Evolutionary conservation across 148 eudicot genomes (phyloP), one percentile per base, ranked within the genome.

Genomic region (Amaranthus palmeri): DNA sequence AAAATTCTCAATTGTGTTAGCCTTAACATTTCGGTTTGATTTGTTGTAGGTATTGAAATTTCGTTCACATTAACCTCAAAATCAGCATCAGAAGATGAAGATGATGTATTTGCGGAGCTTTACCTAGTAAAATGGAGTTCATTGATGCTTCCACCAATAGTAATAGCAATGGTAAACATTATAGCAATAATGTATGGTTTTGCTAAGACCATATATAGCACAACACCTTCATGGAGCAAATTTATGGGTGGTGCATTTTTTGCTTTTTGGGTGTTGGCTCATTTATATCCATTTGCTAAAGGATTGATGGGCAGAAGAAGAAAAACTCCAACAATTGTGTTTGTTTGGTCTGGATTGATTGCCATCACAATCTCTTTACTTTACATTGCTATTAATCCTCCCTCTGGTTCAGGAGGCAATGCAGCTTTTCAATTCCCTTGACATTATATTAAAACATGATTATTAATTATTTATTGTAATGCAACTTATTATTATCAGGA

Each of bases 81-180:
- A 65, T 84, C 98, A 3, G 83, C 83, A 0, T 77, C 81, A 41
- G 98, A 92, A 3, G 96, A 88, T 36, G 82, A 79, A 11, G 96
- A 90, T 0, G 98, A 92, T 11, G 68, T 77, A 0, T 92, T 71
- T 44, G 93, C 96, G 0, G 98, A 92, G 3, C 67, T 92, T 3
- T 90, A 90, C 83, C 52, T 92, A 25, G 96, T 92, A 17, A 92
- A 92, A 67, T 90, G 98, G 98, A 84, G 90, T 4, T 86, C 96
- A 7, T 60, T 92, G 41, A 92, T 92, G 96, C 88, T 92, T 7
- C 98, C 96, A 18, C 96, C 98, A 0, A 90, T 92, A 14, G 98
- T 92, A 7, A 92, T 92, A 5, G 96, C 90, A 2, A 88, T 92
- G 89, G 76, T 90, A 17, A 92, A 92, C 73, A 79, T 92, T 3